Evolutionary conservation across 208 protist genomes (phyloP).

Genomic region (Acanthamoeba comandoni): DNA sequence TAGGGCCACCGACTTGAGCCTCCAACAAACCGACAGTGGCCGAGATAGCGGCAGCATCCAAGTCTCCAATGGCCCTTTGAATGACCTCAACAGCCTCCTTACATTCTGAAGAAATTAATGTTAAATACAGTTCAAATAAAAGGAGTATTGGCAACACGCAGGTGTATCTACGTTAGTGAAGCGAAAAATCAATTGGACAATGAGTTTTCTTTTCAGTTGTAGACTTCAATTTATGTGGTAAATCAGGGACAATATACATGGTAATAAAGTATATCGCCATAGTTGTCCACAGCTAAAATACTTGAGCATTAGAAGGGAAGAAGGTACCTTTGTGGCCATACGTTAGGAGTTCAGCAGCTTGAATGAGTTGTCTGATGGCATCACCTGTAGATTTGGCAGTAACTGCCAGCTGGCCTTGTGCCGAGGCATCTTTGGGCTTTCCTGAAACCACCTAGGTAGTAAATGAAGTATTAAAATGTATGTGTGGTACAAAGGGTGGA

Average conservation of each 20-base stretch:
- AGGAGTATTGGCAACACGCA: not conserved
- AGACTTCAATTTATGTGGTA: not conserved
- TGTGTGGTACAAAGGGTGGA: too few relatives aligned
- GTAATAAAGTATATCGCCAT: too few relatives aligned
- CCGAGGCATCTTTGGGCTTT: slow-evolving; percentile 62
- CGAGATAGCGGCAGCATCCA: slow-evolving; percentile 82
- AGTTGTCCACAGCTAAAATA: too few relatives aligned
- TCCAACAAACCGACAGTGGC: slow-evolving; percentile 82
- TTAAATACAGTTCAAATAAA: not conserved
- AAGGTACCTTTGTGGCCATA: slow-evolving; percentile 65
- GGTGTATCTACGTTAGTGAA: not conserved
- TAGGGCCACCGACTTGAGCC: slow-evolving; percentile 68
- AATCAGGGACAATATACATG: too few relatives aligned
- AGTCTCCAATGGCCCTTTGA: slow-evolving; percentile 80
- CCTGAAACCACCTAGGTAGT: slow-evolving; percentile 42
- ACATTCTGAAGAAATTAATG: slow-evolving; percentile 25
- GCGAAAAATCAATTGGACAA: not conserved
- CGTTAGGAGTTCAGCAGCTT: slow-evolving; percentile 67
- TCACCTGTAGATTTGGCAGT: slow-evolving; percentile 71
- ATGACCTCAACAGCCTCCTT: slow-evolving; percentile 84
- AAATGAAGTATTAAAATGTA: too few relatives aligned
- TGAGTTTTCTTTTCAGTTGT: not conserved
- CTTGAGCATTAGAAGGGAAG: not conserved
- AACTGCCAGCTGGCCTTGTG: slow-evolving; percentile 63
- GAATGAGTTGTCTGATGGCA: slow-evolving; percentile 73